These are phyloP conservation scores for Haberlea rhodopensis DNA, from an alignment of 257 asterid genomes.

Conservation along the genomic window DNA sequence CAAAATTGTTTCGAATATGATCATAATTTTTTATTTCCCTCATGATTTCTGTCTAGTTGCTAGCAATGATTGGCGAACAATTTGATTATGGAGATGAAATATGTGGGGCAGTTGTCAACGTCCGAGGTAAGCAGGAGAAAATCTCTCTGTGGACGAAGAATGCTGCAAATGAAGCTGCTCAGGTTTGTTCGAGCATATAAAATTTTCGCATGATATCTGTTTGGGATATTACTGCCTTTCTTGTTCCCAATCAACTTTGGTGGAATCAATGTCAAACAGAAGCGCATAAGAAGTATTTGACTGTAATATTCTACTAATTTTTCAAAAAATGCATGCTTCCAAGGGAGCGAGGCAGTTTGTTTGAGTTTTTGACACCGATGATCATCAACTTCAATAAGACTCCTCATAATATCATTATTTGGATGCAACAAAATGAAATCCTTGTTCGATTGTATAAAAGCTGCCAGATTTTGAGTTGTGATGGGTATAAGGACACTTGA, in stretches of 20 bases:
- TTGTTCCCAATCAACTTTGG: neutral
- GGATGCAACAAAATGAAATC: neutral
- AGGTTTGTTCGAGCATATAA: conserved; percentile 48
- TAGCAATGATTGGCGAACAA: conserved; percentile 97
- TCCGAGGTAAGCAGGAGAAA: conserved; percentile 70
- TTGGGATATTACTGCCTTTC: neutral
- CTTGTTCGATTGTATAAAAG: conserved; percentile 10
- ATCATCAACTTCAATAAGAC: neutral
- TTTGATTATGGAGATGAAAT: conserved; percentile 93
- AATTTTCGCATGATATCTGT: neutral
- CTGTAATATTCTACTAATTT: neutral
- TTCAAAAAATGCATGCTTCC: neutral
- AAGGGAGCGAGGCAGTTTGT: neutral
- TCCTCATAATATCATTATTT: neutral
- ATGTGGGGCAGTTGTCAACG: conserved; percentile 94
- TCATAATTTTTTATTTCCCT: neutral
- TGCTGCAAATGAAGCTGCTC: conserved; percentile 91
- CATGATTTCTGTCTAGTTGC: conserved; percentile 49
- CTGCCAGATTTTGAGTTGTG: neutral
- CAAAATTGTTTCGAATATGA: neutral
- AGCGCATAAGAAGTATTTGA: conserved; percentile 6
- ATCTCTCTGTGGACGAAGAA: conserved; percentile 88
- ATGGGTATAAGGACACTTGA: neutral
- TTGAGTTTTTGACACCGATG: neutral
- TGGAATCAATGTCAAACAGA: neutral